Evolutionary conservation across 2,329 filamentous ascomycete genomes (phyloP), one percentile per base, ranked within the genome.

Genomic region (Talaromyces sp.): DNA sequence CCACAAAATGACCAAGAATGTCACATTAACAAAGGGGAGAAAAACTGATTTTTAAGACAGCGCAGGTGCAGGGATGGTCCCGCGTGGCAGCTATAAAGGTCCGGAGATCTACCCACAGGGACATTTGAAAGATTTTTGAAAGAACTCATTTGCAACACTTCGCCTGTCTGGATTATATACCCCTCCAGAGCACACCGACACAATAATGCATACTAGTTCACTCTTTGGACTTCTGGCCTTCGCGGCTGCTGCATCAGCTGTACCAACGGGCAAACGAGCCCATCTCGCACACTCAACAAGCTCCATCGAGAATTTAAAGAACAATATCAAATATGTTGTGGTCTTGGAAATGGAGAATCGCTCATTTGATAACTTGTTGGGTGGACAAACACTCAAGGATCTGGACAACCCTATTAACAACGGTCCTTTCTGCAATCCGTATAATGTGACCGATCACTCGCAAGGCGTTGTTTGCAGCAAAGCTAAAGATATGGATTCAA

Each of bases 311-410:
- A 67, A 68, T 49, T 45, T 72, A 50, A 72, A 70, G 56, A 60
- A 54, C 42, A 67, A 70, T 47, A 70, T 73, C 55, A 71, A 73
- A 62, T 68, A 72, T 61, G 69, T 73, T 3, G 70, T 72, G 24
- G 60, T 70, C 24, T 54, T 72, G 45, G 60, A 69, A 35, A 71
- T 76, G 69, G 75, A 77, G 59, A 77, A 77, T 60, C 75, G 75
- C 47, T 77, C 76, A 0, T 62, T 77, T 20, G 76, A 78, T 60
- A 78, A 77, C 61, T 54, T 78, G 7, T 62, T 77, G 4, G 76
- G 75, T 50, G 76, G 74, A 8, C 71, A 75, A 63, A 73, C 58
- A 13, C 56, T 67, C 14, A 52, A 61, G 13, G 74, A 74, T 22
- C 57, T 77, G 2, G 72, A 77, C 37, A 77, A 77, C 58, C 71